Percentiles rank a stretch among this genome's conserved stretches.
These are phyloP conservation scores for Sclerotinia spermophila DNA, from an alignment of 2,329 filamentous ascomycete species.

Conservation along the genomic window DNA sequence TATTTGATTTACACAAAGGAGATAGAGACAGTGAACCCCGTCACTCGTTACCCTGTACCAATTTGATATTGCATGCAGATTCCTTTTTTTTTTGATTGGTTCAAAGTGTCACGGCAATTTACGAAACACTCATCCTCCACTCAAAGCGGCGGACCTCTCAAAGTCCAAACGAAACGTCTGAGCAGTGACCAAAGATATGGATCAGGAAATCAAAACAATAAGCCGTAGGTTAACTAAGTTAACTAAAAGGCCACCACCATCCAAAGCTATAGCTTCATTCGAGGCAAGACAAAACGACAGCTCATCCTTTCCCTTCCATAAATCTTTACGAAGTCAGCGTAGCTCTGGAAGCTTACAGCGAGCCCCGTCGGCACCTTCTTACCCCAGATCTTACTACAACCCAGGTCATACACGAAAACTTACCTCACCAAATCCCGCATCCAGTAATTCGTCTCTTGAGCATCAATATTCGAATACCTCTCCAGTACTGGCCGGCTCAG, in stretches of 20 bases:
- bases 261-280: constrained; percentile 41
- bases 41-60: constrained; percentile 16
- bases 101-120: constrained; percentile 18
- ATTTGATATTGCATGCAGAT: constrained; percentile 18
- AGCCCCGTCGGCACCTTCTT: constrained; percentile 54
- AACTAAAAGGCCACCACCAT: constrained; percentile 47
- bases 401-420: constrained; percentile 40
- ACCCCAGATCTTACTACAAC: constrained; percentile 36
- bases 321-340: constrained; percentile 57
- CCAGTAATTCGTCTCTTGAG: constrained; percentile 38
- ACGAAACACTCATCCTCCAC: constrained; percentile 19
- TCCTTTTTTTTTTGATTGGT: constrained; percentile 11
- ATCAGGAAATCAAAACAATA: constrained; percentile 31
- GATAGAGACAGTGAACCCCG: constrained; percentile 1
- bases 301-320: constrained; percentile 32
- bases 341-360: constrained; percentile 61
- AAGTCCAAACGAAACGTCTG: constrained; percentile 21
- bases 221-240: constrained; percentile 59
- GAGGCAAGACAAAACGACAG: constrained; percentile 51
- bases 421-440: constrained; percentile 46
- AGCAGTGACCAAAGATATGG: constrained; percentile 27
- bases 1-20: neutral
- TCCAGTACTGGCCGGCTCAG: constrained; percentile 31
- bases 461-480: constrained; percentile 34
- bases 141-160: constrained; percentile 18